Evolutionary conservation across 73 alveolate genomes (phyloP).

Genomic region (Blepharisma stoltei): DNA sequence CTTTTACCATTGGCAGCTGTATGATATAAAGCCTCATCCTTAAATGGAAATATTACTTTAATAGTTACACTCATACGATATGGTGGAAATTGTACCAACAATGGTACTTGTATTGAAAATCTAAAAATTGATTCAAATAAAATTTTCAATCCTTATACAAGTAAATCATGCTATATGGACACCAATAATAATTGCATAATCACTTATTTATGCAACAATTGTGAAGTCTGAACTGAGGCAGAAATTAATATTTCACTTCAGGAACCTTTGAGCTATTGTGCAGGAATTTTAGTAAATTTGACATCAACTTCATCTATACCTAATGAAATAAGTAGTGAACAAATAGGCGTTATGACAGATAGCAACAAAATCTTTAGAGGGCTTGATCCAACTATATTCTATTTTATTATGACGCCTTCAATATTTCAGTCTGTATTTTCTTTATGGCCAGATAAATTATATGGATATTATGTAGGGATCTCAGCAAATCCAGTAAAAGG

Average conservation of each 20-base stretch:
- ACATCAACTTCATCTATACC: constrained; percentile 30
- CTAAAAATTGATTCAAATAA: background rate
- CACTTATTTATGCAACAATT: background rate
- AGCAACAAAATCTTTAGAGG: constrained; percentile 3
- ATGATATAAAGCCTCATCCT: background rate
- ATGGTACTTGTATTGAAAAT: background rate
- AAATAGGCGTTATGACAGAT: background rate
- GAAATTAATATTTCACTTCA: background rate
- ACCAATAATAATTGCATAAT: constrained; percentile 21
- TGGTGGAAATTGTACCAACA: constrained; percentile 22
- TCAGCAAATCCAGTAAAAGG: background rate
- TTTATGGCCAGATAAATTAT: background rate
- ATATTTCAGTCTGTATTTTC: background rate
- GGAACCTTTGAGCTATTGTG: background rate
- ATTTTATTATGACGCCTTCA: constrained; percentile 1
- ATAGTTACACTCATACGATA: background rate
- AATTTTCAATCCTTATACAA: background rate
- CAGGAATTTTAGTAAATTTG: constrained; percentile 22
- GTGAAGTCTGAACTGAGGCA: background rate
- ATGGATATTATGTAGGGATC: background rate
- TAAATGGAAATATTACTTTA: background rate
- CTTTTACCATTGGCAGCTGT: constrained; percentile 14
- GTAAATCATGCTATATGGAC: background rate
- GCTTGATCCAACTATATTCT: background rate
- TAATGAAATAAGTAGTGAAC: background rate